Evolutionary conservation across 805 yeast species (phyloP).

Genomic region (Yarrowia sp.): DNA sequence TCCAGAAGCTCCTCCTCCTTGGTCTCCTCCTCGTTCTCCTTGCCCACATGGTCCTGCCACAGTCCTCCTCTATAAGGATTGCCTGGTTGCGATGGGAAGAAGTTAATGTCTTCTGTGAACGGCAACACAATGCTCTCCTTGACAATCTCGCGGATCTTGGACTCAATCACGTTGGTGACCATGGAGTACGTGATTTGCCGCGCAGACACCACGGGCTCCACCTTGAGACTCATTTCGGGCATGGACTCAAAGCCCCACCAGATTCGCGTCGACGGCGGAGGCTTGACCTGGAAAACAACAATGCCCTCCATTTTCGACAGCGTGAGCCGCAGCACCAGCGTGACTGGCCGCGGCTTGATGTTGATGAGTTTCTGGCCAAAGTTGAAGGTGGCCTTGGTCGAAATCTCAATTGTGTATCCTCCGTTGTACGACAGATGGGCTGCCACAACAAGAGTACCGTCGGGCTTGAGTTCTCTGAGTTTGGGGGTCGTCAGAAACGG

Average conservation of each 20-base stretch:
- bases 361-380: slow-evolving; percentile 62
- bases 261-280: slow-evolving; percentile 84
- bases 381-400: slow-evolving; percentile 74
- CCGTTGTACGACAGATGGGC: slow-evolving; percentile 70
- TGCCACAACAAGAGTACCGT: slow-evolving; percentile 66
- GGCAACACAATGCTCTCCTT: slow-evolving; percentile 80
- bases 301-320: slow-evolving; percentile 71
- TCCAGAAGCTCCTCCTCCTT: not conserved
- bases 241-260: slow-evolving; percentile 86
- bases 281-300: slow-evolving; percentile 63
- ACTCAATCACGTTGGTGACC: slow-evolving; percentile 75
- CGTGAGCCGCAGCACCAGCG: slow-evolving; percentile 65
- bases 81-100: slow-evolving; percentile 53
- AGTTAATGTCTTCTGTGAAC: slow-evolving; percentile 80
- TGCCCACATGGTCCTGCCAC: slow-evolving; percentile 57
- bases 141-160: slow-evolving; percentile 72
- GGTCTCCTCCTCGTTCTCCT: not conserved
- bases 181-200: slow-evolving; percentile 73
- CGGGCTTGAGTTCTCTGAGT: slow-evolving; percentile 66
- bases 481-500: slow-evolving; percentile 76
- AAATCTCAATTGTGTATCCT: slow-evolving; percentile 65
- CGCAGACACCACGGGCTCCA: slow-evolving; percentile 90
- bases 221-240: slow-evolving; percentile 69
- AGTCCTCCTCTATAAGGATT: slow-evolving; percentile 90
- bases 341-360: slow-evolving; percentile 61